These are phyloP conservation scores for Monilinia aucupariae DNA, from an alignment of 2,329 filamentous ascomycete genomes.

Conservation along the genomic window DNA sequence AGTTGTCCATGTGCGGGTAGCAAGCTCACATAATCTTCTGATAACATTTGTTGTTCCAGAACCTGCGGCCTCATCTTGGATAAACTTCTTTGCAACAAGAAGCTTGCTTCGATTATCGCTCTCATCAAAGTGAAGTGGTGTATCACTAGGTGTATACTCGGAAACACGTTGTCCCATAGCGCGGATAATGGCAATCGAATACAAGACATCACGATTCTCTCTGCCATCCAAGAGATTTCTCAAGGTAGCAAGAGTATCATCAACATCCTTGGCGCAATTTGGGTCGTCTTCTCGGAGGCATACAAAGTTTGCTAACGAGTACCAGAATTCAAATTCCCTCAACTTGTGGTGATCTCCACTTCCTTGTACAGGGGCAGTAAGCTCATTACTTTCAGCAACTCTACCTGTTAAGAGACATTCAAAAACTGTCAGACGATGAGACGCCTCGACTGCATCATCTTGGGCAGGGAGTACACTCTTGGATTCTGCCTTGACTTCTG, in stretches of 20 bases:
- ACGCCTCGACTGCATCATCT: slow-evolving; percentile 58
- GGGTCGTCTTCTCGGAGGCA: slow-evolving; percentile 58
- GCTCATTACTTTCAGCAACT: slow-evolving; percentile 53
- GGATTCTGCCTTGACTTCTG: slow-evolving; percentile 33
- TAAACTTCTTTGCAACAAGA: slow-evolving; percentile 63
- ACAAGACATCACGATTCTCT: slow-evolving; percentile 86
- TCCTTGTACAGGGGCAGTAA: slow-evolving; percentile 46
- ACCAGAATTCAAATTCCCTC: slow-evolving; percentile 77
- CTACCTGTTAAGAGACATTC: slow-evolving; percentile 72
- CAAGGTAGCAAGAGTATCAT: slow-evolving; percentile 59
- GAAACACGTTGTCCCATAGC: slow-evolving; percentile 64
- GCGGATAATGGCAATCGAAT: slow-evolving; percentile 77
- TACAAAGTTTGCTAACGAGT: slow-evolving; percentile 66
- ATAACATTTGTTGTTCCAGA: slow-evolving; percentile 72
- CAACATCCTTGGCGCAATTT: slow-evolving; percentile 52
- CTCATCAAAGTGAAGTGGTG: slow-evolving; percentile 59
- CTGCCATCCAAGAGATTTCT: slow-evolving; percentile 69
- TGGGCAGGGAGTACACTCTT: slow-evolving; percentile 43
- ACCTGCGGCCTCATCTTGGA: slow-evolving; percentile 57
- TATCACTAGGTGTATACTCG: slow-evolving; percentile 51
- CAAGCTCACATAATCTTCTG: slow-evolving; percentile 64
- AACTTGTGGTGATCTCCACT: slow-evolving; percentile 49
- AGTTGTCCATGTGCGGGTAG: slow-evolving; percentile 42
- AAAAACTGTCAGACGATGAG: slow-evolving; percentile 67
- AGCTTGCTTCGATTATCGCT: slow-evolving; percentile 61